These are phyloP conservation scores for Nitzschia sp. DNA, from an alignment of 108 stramenopile genomes.

Conservation along the genomic window DNA sequence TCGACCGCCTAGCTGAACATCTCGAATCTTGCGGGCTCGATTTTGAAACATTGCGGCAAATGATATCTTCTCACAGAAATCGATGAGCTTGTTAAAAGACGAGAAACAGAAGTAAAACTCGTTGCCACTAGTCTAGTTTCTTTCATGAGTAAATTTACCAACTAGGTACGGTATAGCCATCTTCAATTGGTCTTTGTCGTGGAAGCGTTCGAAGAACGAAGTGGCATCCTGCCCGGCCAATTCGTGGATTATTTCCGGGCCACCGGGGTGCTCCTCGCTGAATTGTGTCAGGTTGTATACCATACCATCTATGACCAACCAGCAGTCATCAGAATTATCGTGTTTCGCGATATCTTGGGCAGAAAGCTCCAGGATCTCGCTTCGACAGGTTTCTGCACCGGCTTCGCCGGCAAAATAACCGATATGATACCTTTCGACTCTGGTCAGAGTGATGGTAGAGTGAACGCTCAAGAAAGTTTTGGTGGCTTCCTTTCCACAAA, in stretches of 20 bases:
- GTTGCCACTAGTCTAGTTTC: no score
- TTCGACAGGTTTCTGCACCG: not conserved
- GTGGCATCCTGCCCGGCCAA: slow-evolving; percentile 30
- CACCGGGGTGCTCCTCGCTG: slow-evolving; percentile 30
- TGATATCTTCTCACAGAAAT: slow-evolving; percentile 14
- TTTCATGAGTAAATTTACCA: not conserved
- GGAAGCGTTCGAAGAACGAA: slow-evolving; percentile 18
- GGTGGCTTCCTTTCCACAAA: slow-evolving; percentile 73
- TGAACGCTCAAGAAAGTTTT: slow-evolving; percentile 5
- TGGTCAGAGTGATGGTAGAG: not conserved
- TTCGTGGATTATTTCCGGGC: slow-evolving; percentile 18
- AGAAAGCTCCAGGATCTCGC: not conserved
- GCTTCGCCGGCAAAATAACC: not conserved
- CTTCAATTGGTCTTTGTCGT: slow-evolving; percentile 1
- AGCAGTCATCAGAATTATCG: slow-evolving; percentile 22
- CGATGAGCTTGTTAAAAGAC: not conserved
- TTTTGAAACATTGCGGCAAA: slow-evolving; percentile 10
- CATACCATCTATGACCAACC: slow-evolving; percentile 29
- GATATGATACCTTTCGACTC: not conserved
- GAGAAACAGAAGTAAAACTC: no score
- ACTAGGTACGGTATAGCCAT: slow-evolving; percentile 3
- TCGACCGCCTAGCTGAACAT: slow-evolving; percentile 31
- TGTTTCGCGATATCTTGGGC: slow-evolving; percentile 6
- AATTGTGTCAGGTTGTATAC: slow-evolving; percentile 40
- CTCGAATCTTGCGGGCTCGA: slow-evolving; percentile 29